A percentile compares a stretch with the other conserved stretches of the same genome.
Conservation (phyloP, 2,329 filamentous ascomycete species). For the Paecilomyces dactylethromorphus region DNA sequence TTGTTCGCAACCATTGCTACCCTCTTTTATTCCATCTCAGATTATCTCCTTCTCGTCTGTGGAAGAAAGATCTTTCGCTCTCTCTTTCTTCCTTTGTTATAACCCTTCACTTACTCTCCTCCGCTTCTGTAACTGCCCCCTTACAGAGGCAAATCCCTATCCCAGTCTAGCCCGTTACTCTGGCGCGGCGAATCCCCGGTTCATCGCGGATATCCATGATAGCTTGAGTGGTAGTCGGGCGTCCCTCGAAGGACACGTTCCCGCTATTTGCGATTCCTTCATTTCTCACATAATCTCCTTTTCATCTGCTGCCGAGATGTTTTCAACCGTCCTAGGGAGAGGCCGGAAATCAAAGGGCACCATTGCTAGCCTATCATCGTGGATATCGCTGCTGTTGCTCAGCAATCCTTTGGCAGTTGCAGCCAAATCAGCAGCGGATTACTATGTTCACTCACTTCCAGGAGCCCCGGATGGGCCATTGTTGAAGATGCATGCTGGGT, state of each 20-base stretch:
- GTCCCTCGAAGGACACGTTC: neutral
- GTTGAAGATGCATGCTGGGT: conserved; percentile 98
- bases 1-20: neutral
- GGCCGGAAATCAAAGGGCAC: neutral
- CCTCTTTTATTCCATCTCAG: neutral
- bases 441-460: conserved; percentile 79
- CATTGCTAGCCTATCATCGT: neutral
- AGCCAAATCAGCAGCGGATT: conserved; percentile 67
- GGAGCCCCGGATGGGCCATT: conserved; percentile 72
- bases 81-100: neutral
- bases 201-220: neutral
- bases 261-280: neutral
- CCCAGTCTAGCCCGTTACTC: neutral
- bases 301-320: neutral
- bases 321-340: neutral
- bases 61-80: neutral
- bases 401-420: conserved; percentile 16
- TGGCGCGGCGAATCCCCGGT: neutral
- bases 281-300: neutral
- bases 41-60: neutral
- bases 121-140: neutral
- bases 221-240: neutral
- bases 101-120: neutral
- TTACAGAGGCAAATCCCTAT: neutral
- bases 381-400: conserved; percentile 18